Evolutionary conservation across 2,329 filamentous ascomycete genomes (phyloP), one percentile per base, ranked within the genome.

Genomic region (Stachybotrys chartarum): DNA sequence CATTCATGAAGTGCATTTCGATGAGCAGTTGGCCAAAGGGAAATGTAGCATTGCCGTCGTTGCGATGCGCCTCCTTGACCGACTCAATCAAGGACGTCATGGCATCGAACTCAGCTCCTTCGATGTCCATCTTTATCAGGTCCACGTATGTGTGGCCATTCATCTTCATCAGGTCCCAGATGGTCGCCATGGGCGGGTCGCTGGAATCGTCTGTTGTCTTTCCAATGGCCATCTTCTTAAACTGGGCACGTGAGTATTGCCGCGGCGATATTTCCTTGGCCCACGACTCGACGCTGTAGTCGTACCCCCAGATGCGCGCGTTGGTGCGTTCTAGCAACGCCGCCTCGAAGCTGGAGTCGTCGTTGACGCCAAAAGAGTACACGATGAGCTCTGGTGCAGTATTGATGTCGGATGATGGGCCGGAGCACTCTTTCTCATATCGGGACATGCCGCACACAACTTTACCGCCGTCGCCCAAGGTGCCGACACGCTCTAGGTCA

Each of bases 401-500:
- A 12, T 59, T 59, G 50, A 62, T 58, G 12, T 60, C 59, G n/a
- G 46, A 48, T n/a, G 46, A 48, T 17, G 46, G 46, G 46, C 46
- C 46, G 16, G 46, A 6, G 46, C 46, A 48, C 46, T 48, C 11
- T n/a, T 48, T 48, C 57, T 70, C 68, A 55, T 69, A 72, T n/a
- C 64, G 59, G 7, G 64, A 67, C 68, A 74, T 71, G 44, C 72
- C 72, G 60, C 72, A 75, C 14, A 74, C 67, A 68, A 71, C 73
- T 58, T 75, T 75, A 24, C 73, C 73, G n/a, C 73, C 72, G 45
- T 74, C 71, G 32, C 72, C 72, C 6, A 72, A 58, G 5, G 66
- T 61, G 3, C 72, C 72, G 3, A 75, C 61, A 7, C 73, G 66
- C 56, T 73, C 68, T 16, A 75, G 64, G 35, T 74, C 71, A 54